Evolutionary conservation across 306 rosid species (phyloP).

Genomic region (Delonix regia): DNA sequence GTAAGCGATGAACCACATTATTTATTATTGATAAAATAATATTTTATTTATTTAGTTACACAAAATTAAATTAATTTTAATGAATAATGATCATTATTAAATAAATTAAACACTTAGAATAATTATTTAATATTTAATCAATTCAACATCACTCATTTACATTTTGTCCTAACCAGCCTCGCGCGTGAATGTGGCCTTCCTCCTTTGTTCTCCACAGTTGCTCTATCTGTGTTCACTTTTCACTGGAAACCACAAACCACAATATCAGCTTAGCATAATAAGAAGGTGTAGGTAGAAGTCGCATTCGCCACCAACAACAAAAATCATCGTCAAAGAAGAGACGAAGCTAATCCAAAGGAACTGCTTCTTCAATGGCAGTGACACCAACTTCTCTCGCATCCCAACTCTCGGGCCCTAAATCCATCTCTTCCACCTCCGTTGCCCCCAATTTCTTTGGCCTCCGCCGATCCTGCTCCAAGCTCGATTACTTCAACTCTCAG

Average conservation of each 20-base stretch:
- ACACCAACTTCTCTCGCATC: constrained; percentile 83
- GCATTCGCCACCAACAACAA: background rate
- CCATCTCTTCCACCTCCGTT: constrained; percentile 24
- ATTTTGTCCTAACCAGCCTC: background rate
- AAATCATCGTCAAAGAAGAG: background rate
- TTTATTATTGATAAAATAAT: too few species aligned
- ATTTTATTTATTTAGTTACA: too few species aligned
- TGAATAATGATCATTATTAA: too few species aligned
- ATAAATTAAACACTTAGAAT: too few species aligned
- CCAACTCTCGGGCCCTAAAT: constrained; percentile 59
- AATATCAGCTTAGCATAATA: background rate
- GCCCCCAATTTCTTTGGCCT: constrained; percentile 43
- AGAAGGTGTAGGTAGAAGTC: background rate
- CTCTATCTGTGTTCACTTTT: background rate
- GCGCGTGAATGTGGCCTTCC: background rate
- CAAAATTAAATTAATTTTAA: too few species aligned
- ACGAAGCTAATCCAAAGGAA: background rate
- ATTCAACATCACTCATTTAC: too few species aligned
- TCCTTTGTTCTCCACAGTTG: background rate
- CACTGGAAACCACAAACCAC: background rate
- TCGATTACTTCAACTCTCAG: constrained; percentile 50
- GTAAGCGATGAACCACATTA: too few species aligned
- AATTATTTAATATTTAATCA: too few species aligned
- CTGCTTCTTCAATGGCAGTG: constrained; percentile 59
- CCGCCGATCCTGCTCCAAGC: constrained; percentile 59